Evolutionary conservation across 345 rosid species (phyloP).

Genomic region (Populus pruinosa): DNA sequence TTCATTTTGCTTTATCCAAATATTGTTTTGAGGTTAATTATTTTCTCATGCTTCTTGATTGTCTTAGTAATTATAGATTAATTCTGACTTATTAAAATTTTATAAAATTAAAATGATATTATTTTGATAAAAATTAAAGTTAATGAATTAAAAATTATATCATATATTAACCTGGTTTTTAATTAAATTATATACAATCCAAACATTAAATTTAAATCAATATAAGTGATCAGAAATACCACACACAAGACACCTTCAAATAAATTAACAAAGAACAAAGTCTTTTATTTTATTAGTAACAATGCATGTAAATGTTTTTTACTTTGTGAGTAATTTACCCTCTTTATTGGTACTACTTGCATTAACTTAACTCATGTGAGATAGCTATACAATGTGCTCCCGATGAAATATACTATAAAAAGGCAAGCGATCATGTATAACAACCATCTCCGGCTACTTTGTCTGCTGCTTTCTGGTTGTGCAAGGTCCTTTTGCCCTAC

Average conservation of each 20-base stretch:
- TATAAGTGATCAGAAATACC: too few species aligned
- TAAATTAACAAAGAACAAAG: background rate
- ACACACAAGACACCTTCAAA: too few species aligned
- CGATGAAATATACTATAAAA: slow-evolving; percentile 28
- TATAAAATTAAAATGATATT: too few species aligned
- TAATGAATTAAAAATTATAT: too few species aligned
- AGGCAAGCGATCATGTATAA: slow-evolving; percentile 21
- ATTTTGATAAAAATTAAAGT: too few species aligned
- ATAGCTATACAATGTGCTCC: slow-evolving; percentile 24
- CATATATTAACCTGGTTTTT: too few species aligned
- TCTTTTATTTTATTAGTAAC: background rate
- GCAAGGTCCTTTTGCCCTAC: background rate
- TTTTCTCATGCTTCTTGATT: too few species aligned
- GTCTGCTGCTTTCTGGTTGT: background rate
- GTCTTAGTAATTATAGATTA: too few species aligned
- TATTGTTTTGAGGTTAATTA: too few species aligned
- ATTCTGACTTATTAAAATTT: too few species aligned
- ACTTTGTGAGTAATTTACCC: background rate
- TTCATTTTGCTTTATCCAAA: too few species aligned
- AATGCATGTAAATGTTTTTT: background rate
- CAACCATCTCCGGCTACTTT: slow-evolving; percentile 15
- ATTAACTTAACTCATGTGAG: background rate
- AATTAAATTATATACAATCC: fast-evolving
- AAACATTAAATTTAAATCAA: too few species aligned
- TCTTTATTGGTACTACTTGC: background rate